Conservation (phyloP, 164 flowering plant genomes). For the Aristolochia fimbriata region DNA sequence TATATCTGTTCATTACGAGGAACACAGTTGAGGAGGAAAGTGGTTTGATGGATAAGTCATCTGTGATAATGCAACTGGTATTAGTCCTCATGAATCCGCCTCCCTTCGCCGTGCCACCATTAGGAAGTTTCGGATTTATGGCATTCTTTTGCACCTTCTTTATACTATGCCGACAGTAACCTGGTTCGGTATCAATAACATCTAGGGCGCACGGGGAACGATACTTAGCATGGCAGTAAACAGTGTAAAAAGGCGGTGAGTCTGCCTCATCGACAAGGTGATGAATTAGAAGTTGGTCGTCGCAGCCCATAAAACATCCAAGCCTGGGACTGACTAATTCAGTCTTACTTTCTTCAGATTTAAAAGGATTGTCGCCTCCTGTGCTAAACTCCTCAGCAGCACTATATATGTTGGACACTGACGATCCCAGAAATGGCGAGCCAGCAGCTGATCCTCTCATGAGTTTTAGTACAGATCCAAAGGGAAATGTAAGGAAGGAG, state of each 20-base stretch:
- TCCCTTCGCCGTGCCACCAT: background rate
- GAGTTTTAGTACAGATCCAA: background rate
- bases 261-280: no score
- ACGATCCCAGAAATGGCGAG: background rate
- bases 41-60: background rate
- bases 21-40: background rate
- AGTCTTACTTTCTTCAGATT: background rate
- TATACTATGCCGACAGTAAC: background rate
- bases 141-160: background rate
- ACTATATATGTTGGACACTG: background rate
- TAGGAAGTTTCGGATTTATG: background rate
- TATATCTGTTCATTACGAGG: background rate
- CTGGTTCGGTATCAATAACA: no score
- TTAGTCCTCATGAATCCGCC: background rate
- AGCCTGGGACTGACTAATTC: background rate
- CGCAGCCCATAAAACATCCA: background rate
- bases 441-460: background rate
- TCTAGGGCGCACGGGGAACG: no score
- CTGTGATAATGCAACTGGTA: background rate
- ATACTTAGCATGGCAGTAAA: no score
- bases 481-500: background rate
- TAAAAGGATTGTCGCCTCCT: background rate
- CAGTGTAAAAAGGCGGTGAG: no score
- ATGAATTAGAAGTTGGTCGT: background rate
- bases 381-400: background rate